A percentile compares a stretch with the other conserved stretches of the same genome.
Evolutionary conservation across 495 filamentous ascomycete genomes (phyloP).

Genomic region (Hypoxylon rickii): DNA sequence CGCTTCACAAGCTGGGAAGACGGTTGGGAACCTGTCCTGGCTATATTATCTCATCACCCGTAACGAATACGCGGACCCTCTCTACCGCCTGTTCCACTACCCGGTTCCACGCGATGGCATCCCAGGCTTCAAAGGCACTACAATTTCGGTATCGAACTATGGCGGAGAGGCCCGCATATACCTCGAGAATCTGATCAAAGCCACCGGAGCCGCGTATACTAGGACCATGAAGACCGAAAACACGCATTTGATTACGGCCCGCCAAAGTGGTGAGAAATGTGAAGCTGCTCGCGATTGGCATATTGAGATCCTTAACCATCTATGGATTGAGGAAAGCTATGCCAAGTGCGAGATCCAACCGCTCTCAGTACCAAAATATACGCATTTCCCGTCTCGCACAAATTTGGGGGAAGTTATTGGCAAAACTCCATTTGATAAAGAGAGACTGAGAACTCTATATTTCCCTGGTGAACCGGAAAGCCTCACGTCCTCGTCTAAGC

Average conservation of each 20-base stretch:
- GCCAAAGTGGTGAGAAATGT: constrained; percentile 86
- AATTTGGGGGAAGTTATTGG: constrained; percentile 93
- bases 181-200: constrained; percentile 86
- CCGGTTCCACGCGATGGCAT: constrained; percentile 75
- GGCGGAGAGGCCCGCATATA: constrained; percentile 92
- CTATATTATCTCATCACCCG: constrained; percentile 87
- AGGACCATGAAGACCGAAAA: constrained; percentile 93
- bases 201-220: constrained; percentile 83
- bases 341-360: constrained; percentile 76
- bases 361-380: constrained; percentile 71
- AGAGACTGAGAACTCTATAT: constrained; percentile 39
- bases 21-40: constrained; percentile 92
- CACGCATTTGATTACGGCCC: constrained; percentile 92
- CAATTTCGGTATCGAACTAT: constrained; percentile 93
- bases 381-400: constrained; percentile 80
- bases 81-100: constrained; percentile 84
- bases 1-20: constrained; percentile 73
- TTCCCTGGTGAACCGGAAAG: constrained; percentile 47
- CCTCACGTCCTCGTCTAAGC: constrained; percentile 38
- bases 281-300: constrained; percentile 90
- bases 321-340: constrained; percentile 98
- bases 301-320: constrained; percentile 85
- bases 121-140: constrained; percentile 73
- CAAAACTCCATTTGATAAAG: constrained; percentile 65
- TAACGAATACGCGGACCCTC: constrained; percentile 83